phyloP scores from a whole-genome alignment of 441 rosid species.

The Pelargonium cotyledonis region DNA sequence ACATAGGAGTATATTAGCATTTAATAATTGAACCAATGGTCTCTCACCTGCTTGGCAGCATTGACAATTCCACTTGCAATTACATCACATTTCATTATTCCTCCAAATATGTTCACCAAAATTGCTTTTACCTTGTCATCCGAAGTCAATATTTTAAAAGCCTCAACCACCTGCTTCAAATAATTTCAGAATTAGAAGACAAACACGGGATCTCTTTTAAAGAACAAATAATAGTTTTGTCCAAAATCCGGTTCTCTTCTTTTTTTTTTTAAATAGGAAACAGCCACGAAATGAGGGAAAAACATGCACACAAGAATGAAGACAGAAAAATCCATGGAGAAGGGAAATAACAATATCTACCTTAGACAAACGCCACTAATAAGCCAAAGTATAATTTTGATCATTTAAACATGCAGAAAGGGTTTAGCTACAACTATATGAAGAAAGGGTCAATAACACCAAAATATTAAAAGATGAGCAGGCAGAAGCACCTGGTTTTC shows the following conservation, averaged over 20 bases:
- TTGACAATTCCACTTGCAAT: constrained; percentile 97
- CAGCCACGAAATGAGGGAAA: too few relatives aligned
- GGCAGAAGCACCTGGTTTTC: constrained; percentile 66
- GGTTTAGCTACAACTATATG: not conserved
- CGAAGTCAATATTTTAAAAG: constrained; percentile 91
- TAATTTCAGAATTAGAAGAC: constrained; percentile 8
- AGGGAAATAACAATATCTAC: too few relatives aligned
- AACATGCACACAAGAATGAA: too few relatives aligned
- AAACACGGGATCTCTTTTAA: not conserved
- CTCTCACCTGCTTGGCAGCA: constrained; percentile 84
- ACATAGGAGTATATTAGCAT: not conserved
- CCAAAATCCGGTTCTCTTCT: not conserved
- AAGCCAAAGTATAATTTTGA: too few relatives aligned
- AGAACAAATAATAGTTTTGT: too few relatives aligned
- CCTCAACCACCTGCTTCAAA: constrained; percentile 79
- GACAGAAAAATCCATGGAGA: too few relatives aligned
- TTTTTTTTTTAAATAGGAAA: not conserved
- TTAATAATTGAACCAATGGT: not conserved
- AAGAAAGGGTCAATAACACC: not conserved
- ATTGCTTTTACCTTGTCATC: constrained; percentile 97
- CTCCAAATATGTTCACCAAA: constrained; percentile 93
- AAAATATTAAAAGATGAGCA: not conserved
- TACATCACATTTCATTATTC: constrained; percentile 96
- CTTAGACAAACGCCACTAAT: too few relatives aligned
- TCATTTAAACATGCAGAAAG: too few relatives aligned